Percentiles rank a stretch among this genome's conserved stretches.
phyloP scores from a whole-genome alignment of 768 basidiomycete genomes.

The Suillus placidus region DNA sequence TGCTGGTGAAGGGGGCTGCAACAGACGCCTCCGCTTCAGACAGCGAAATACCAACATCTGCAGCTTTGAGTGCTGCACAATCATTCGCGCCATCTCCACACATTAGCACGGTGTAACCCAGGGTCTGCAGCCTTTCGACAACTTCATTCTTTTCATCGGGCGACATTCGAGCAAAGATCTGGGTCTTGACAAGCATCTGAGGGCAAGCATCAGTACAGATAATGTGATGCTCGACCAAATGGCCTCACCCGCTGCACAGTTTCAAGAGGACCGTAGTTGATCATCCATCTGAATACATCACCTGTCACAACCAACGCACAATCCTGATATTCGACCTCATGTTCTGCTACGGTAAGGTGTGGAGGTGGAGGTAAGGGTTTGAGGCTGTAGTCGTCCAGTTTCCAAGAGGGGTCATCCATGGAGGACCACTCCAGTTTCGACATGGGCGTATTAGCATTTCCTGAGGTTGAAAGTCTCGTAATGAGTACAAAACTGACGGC shows the following conservation, averaged over 20 bases:
- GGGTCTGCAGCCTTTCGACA: conserved; percentile 87
- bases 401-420: conserved; percentile 85
- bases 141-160: conserved; percentile 99
- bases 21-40: conserved; percentile 99
- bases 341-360: conserved; percentile 70
- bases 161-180: conserved; percentile 98
- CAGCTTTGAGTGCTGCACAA: conserved; percentile 97
- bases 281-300: conserved; percentile 98
- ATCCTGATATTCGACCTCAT: conserved; percentile 78
- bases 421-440: conserved; percentile 88
- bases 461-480: conserved; percentile 35
- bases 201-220: conserved; percentile 11
- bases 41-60: conserved; percentile 94
- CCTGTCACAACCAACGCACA: conserved; percentile 92
- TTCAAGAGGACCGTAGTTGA: conserved; percentile 91
- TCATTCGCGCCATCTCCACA: conserved; percentile 99
- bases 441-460: conserved; percentile 50
- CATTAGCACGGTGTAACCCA: conserved; percentile 97
- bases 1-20: conserved; percentile 95
- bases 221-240: neutral
- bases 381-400: conserved; percentile 86
- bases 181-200: conserved; percentile 96
- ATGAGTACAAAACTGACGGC: neutral
- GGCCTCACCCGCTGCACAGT: conserved; percentile 84
- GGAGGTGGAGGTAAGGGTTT: conserved; percentile 74